Evolutionary conservation across 192 early-diverging fungal genomes (phyloP).

Genomic region (Coemansia furcata): DNA sequence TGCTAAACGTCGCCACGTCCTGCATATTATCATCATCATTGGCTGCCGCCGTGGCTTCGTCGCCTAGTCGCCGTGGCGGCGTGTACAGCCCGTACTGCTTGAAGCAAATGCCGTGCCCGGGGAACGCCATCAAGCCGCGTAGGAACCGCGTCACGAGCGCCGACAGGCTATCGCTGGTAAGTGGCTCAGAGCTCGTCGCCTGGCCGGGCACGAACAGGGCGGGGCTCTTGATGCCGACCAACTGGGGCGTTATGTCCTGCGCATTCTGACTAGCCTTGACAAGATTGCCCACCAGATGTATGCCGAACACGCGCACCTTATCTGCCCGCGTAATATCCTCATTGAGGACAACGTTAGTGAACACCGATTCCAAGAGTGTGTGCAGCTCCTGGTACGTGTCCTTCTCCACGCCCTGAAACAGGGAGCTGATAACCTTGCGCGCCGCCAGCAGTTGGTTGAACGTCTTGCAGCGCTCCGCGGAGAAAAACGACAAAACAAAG

Average conservation of each 20-base stretch:
- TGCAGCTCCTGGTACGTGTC: slow-evolving; percentile 47
- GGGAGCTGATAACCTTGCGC: slow-evolving; percentile 13
- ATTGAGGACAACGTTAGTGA: slow-evolving; percentile 32
- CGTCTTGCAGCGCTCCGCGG: slow-evolving; percentile 25
- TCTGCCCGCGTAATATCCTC: slow-evolving; percentile 14
- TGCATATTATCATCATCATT: slow-evolving; percentile 3
- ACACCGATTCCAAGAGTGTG: slow-evolving; percentile 21
- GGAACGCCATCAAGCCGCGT: slow-evolving; percentile 45
- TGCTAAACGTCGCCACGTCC: slow-evolving; percentile 23
- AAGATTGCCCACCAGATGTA: slow-evolving; percentile 27
- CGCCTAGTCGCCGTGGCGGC: slow-evolving; percentile 13
- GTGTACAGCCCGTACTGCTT: slow-evolving; percentile 47
- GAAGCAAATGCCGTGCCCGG: slow-evolving; percentile 47
- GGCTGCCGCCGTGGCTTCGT: not conserved
- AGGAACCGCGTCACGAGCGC: slow-evolving; percentile 42
- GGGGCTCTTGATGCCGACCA: slow-evolving; percentile 15
- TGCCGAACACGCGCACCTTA: slow-evolving; percentile 36
- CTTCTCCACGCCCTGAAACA: slow-evolving; percentile 33
- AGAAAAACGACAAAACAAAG: slow-evolving; percentile 48
- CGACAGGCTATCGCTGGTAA: slow-evolving; percentile 24
- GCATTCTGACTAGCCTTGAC: slow-evolving; percentile 23
- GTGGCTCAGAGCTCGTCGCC: not conserved
- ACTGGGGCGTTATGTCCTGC: slow-evolving; percentile 8
- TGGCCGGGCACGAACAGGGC: slow-evolving; percentile 19
- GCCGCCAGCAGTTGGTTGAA: slow-evolving; percentile 27